Conservation (phyloP, 2,329 filamentous ascomycete genomes). For the Lithohypha guttulata region DNA sequence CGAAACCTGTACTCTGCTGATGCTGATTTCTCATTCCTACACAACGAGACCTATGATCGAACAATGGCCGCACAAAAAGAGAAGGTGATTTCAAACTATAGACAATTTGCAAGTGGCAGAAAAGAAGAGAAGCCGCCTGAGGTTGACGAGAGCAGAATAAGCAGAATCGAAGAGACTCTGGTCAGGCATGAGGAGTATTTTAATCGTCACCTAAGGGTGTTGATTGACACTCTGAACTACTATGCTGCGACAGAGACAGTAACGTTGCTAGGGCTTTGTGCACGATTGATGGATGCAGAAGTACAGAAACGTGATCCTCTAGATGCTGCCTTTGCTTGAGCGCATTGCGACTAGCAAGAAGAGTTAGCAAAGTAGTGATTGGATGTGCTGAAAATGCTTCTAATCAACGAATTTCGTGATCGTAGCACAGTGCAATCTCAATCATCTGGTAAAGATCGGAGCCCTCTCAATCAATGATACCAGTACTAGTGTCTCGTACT, state of each 20-base stretch:
- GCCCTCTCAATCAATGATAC: too few species aligned
- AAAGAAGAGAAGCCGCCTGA: conserved; percentile 18
- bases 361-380: too few species aligned
- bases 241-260: conserved; percentile 96
- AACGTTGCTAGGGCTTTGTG: conserved; percentile 78
- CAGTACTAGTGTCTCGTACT: too few species aligned
- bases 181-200: conserved; percentile 92
- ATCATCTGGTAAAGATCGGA: too few species aligned
- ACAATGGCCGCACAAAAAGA: conserved; percentile 8
- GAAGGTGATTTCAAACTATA: conserved; percentile 3
- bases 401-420: too few species aligned
- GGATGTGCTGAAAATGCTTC: too few species aligned
- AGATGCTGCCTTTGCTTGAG: neutral
- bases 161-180: conserved; percentile 75
- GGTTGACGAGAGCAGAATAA: conserved; percentile 48
- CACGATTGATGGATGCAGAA: conserved; percentile 47
- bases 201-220: conserved; percentile 77
- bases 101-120: conserved; percentile 16
- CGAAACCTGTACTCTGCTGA: conserved; percentile 76
- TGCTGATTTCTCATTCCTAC: conserved; percentile 49
- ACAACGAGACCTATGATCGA: too few species aligned
- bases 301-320: conserved; percentile 19
- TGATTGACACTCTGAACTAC: conserved; percentile 90
- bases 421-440: too few species aligned
- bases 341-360: too few species aligned